Conservation (phyloP, 768 basidiomycete species). For the Kwoniella dendrophila region DNA sequence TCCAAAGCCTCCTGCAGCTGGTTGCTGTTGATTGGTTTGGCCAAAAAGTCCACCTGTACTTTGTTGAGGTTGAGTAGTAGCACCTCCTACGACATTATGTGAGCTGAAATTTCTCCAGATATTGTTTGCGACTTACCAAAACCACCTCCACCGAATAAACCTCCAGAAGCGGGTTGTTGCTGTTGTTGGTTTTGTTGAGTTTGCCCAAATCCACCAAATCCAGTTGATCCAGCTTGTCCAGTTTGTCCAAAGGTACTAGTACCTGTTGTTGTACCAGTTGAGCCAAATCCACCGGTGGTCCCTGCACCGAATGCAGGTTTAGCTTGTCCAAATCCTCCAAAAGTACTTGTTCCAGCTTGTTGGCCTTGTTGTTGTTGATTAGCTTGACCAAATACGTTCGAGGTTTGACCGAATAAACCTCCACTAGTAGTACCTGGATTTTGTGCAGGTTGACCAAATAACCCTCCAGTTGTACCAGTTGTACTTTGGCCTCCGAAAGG, state of each 20-base stretch:
- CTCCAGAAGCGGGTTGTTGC: constrained; percentile 41
- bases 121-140: constrained; percentile 28
- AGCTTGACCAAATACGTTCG: constrained; percentile 47
- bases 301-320: constrained; percentile 46
- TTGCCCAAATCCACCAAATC: constrained; percentile 48
- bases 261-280: constrained; percentile 14
- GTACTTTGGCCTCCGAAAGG: constrained; percentile 14
- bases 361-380: constrained; percentile 45
- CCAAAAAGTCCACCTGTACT: constrained; percentile 51
- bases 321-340: constrained; percentile 33
- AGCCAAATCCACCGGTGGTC: constrained; percentile 28
- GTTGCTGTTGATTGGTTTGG: constrained; percentile 34
- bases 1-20: constrained; percentile 45
- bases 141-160: constrained; percentile 39
- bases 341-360: constrained; percentile 55
- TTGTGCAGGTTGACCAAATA: constrained; percentile 57
- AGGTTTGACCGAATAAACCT: constrained; percentile 42
- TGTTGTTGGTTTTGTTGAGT: constrained; percentile 55
- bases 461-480: constrained; percentile 56
- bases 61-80: constrained; percentile 18
- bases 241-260: constrained; percentile 47
- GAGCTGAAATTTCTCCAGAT: not conserved
- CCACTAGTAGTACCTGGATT: constrained; percentile 51
- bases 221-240: constrained; percentile 40
- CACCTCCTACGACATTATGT: not conserved